Evolutionary conservation across 2,329 filamentous ascomycete genomes (phyloP).

Genomic region (Ophiostoma tasmaniense): DNA sequence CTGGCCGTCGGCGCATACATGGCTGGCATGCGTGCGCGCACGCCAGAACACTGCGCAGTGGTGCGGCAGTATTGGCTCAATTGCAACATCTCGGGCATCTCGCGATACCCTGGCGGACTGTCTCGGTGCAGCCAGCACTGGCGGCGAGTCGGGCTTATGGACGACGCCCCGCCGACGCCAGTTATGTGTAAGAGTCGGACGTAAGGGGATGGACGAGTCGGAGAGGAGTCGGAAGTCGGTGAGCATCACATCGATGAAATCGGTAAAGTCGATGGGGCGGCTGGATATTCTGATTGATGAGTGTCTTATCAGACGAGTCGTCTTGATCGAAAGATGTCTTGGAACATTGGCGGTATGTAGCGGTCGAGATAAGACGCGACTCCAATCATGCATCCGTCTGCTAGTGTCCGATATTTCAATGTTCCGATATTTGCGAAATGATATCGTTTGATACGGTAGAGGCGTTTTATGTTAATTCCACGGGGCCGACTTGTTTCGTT

Average conservation of each 20-base stretch:
- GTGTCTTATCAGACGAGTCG: not conserved
- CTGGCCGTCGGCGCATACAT: constrained; percentile 32
- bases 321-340: not conserved
- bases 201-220: not conserved
- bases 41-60: constrained; percentile 27
- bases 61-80: constrained; percentile 33
- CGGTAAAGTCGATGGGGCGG: not conserved
- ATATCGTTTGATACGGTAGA: not conserved
- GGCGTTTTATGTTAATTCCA: not conserved
- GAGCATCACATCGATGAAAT: no score
- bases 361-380: not conserved
- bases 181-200: not conserved
- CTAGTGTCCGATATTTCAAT: not conserved
- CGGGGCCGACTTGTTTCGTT: not conserved
- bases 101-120: constrained; percentile 26
- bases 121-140: constrained; percentile 18
- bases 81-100: constrained; percentile 31
- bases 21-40: constrained; percentile 30
- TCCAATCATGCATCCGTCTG: not conserved
- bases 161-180: not conserved
- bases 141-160: constrained; percentile 13
- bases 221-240: not conserved
- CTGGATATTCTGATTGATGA: not conserved
- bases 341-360: not conserved
- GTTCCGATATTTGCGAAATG: not conserved